Percentiles rank a stretch among this genome's conserved stretches.
Evolutionary conservation across 1,284 basidiomycete genomes (phyloP).

Genomic region (Leccinum angustisporum): DNA sequence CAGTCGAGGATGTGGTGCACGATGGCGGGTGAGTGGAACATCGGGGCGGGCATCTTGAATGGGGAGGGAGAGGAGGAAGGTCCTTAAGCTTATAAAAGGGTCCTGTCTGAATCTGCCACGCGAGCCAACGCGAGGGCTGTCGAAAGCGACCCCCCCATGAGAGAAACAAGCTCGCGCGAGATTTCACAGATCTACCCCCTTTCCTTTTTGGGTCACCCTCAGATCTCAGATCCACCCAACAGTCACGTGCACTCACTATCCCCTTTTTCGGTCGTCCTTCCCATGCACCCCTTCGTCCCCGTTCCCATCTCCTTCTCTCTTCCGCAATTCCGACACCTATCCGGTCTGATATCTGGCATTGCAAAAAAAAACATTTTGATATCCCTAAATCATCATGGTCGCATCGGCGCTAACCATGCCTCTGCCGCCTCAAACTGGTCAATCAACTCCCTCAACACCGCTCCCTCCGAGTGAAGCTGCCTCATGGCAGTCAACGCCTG

Average conservation of each 20-base stretch:
- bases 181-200: constrained; percentile 9
- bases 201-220: not conserved
- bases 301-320: constrained; percentile 26
- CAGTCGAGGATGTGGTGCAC: constrained; percentile 33
- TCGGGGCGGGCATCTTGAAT: constrained; percentile 16
- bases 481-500: constrained; percentile 89
- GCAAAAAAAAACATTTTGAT: not conserved
- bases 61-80: not conserved
- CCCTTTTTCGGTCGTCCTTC: constrained; percentile 25
- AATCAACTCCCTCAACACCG: constrained; percentile 79
- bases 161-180: constrained; percentile 16
- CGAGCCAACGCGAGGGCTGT: constrained; percentile 26
- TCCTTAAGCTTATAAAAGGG: constrained; percentile 20
- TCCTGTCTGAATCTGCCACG: constrained; percentile 25
- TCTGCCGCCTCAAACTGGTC: constrained; percentile 95
- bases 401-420: constrained; percentile 89
- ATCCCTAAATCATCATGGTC: constrained; percentile 53
- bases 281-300: constrained; percentile 15
- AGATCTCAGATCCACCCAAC: constrained; percentile 29
- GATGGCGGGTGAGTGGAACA: constrained; percentile 33
- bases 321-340: constrained; percentile 5
- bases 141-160: constrained; percentile 11
- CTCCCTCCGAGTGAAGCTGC: constrained; percentile 80
- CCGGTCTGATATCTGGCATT: not conserved
- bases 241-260: constrained; percentile 25